Evolutionary conservation across 345 rosid species (phyloP).

Genomic region (Syzygium aromaticum): DNA sequence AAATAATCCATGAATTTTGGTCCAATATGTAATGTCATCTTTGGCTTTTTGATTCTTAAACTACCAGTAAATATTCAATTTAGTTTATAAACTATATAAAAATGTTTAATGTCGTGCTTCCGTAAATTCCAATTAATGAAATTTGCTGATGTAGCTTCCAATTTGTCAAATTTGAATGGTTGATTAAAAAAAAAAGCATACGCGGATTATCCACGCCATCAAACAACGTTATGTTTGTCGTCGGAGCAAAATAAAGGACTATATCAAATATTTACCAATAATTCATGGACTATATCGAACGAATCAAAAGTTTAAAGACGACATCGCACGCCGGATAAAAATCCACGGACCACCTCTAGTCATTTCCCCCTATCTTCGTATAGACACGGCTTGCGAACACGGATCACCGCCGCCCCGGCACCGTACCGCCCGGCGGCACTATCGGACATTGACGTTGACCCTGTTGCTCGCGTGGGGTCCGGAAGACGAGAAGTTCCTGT

Average conservation of each 20-base stretch:
- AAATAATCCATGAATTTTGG: neutral
- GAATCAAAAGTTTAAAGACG: neutral
- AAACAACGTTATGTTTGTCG: neutral
- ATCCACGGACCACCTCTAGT: no score
- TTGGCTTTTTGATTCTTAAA: fast-evolving
- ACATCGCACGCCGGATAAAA: no score
- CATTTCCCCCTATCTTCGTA: no score
- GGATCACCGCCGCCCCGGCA: neutral
- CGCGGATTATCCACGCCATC: neutral
- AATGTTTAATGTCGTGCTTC: neutral
- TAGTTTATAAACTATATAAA: neutral
- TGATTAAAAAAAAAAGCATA: no score
- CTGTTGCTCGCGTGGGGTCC: neutral
- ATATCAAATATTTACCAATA: neutral
- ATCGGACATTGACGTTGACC: neutral
- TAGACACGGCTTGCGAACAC: no score
- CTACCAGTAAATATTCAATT: neutral
- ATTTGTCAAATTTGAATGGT: no score
- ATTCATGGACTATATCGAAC: fast-evolving
- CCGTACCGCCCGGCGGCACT: neutral
- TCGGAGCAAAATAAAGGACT: neutral
- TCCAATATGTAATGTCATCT: fast-evolving
- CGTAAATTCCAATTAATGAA: neutral
- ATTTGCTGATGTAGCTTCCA: neutral
- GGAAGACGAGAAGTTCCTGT: neutral